Percentiles rank a stretch among this genome's conserved stretches.
Conservation (phyloP, 148 eudicot genomes). For the Chenopodium suecicum region DNA sequence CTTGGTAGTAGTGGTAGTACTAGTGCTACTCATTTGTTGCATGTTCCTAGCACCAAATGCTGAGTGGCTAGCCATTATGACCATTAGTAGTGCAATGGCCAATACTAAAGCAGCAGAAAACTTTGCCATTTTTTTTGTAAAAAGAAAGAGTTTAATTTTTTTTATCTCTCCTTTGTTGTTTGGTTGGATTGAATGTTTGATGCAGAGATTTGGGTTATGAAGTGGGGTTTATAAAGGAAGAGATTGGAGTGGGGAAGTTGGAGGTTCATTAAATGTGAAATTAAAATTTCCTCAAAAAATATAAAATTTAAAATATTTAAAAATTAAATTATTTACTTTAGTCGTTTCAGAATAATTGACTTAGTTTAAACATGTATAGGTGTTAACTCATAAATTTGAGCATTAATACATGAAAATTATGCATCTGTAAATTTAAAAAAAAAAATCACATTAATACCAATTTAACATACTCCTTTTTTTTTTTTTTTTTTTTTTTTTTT, state of each 20-base stretch:
- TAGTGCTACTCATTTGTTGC: slow-evolving; percentile 6
- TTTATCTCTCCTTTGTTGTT: background rate
- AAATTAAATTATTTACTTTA: too few species aligned
- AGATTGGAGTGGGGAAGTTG: background rate
- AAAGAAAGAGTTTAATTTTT: too few species aligned
- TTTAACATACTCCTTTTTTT: too few species aligned
- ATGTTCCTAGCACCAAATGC: slow-evolving; percentile 28
- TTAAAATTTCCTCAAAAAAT: background rate
- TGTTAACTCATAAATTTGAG: too few species aligned
- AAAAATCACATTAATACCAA: too few species aligned
- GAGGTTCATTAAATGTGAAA: slow-evolving; percentile 12
- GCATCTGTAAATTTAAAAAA: too few species aligned
- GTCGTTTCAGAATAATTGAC: too few species aligned
- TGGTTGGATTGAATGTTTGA: background rate
- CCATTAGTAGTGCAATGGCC: slow-evolving; percentile 3
- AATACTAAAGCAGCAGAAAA: slow-evolving; percentile 3
- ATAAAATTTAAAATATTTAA: background rate
- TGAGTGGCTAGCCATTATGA: slow-evolving; percentile 3
- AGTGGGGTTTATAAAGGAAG: slow-evolving; percentile 17
- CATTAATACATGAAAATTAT: too few species aligned
- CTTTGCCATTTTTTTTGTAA: slow-evolving; percentile 24
- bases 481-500: too few species aligned
- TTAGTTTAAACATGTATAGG: too few species aligned
- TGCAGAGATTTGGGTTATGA: background rate
- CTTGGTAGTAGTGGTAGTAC: slow-evolving; percentile 8